A percentile compares a stretch with the other conserved stretches of the same genome.
phyloP scores from a whole-genome alignment of 306 rosid genomes.

The Dicorynia guianensis region DNA sequence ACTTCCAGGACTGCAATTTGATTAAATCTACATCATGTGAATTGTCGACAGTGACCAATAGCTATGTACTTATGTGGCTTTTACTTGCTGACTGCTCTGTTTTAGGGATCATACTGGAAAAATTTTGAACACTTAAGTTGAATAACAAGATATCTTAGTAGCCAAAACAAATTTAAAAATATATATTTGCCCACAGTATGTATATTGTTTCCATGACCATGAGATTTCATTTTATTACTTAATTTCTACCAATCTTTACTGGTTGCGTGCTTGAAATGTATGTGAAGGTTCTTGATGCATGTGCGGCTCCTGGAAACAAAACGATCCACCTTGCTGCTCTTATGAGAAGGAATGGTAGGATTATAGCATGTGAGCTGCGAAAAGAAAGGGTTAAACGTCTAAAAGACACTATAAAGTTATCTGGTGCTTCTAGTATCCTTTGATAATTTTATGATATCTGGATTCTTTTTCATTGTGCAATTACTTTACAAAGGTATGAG shows the following conservation, averaged over 20 bases:
- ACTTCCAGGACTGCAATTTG: neutral
- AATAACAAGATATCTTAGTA: neutral
- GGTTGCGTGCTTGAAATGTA: conserved; percentile 38
- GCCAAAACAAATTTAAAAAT: no score
- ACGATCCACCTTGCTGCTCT: conserved; percentile 95
- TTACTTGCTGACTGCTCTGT: conserved; percentile 16
- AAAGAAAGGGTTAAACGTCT: conserved; percentile 74
- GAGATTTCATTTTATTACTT: neutral
- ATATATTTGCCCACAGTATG: no score
- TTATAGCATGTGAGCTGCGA: conserved; percentile 81
- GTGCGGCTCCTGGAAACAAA: conserved; percentile 97
- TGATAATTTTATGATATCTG: neutral
- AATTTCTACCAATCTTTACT: conserved; percentile 13
- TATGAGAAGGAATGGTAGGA: conserved; percentile 76
- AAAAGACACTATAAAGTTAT: conserved; percentile 72
- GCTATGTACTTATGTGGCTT: neutral
- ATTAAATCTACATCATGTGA: neutral
- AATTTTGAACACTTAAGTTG: neutral
- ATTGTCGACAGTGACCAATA: conserved; percentile 16
- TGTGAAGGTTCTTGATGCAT: conserved; percentile 91
- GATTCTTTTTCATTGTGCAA: conserved; percentile 23
- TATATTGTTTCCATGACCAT: no score
- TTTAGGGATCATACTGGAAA: neutral
- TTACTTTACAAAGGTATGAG: conserved; percentile 13
- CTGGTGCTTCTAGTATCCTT: conserved; percentile 92